Evolutionary conservation across 208 protist species (phyloP).

Genomic region (Acanthamoeba castellanii): DNA sequence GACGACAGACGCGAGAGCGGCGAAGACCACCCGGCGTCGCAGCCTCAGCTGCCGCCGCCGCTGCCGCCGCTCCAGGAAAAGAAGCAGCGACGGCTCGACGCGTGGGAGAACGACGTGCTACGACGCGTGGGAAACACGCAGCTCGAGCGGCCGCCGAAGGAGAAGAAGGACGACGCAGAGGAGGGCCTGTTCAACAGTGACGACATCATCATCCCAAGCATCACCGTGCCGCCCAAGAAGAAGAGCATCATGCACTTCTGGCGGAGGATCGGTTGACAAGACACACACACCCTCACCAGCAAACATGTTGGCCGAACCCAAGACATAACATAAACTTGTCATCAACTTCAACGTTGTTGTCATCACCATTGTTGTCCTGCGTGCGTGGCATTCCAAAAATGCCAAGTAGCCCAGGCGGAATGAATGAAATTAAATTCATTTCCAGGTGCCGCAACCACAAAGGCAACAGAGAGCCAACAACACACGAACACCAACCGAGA

Average conservation of each 20-base stretch:
- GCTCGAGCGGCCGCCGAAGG: not conserved
- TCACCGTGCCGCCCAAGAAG: not conserved
- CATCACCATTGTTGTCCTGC: not conserved
- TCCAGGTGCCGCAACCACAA: not conserved
- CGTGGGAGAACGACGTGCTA: not conserved
- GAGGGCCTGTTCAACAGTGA: not conserved
- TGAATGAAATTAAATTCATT: constrained; percentile 17
- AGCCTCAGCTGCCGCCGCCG: no score
- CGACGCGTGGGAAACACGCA: not conserved
- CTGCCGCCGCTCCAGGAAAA: not conserved
- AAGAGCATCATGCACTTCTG: not conserved
- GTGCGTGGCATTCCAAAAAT: not conserved
- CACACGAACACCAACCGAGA: not conserved
- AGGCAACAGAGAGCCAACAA: not conserved
- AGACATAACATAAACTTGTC: no score
- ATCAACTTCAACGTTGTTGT: no score
- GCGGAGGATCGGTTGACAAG: not conserved
- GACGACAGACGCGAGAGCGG: not conserved
- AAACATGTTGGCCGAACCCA: not conserved
- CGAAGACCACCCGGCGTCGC: not conserved
- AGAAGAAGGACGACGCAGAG: not conserved
- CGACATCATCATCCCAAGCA: not conserved
- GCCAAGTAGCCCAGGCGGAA: not conserved
- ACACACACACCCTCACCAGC: not conserved
- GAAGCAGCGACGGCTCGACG: not conserved